phyloP scores from a whole-genome alignment of 2,329 filamentous ascomycete genomes.

The Polytolypa hystricis region DNA sequence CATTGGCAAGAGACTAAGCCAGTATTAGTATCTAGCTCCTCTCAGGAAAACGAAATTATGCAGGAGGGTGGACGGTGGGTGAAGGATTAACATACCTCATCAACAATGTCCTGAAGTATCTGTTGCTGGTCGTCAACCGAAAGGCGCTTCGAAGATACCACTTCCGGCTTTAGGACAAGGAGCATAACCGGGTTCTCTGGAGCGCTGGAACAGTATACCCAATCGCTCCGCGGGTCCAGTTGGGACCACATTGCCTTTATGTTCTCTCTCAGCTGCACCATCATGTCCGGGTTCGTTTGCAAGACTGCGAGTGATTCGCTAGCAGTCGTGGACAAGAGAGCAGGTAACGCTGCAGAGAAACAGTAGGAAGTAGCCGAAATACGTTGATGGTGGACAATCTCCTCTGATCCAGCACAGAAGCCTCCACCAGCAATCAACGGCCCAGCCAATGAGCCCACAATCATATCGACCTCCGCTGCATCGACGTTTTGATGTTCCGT shows the following conservation, averaged over 20 bases:
- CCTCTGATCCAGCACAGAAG: constrained; percentile 84
- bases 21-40: no score
- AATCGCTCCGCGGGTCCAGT: constrained; percentile 86
- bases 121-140: constrained; percentile 68
- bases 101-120: constrained; percentile 81
- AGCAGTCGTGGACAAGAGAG: constrained; percentile 88
- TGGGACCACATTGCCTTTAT: constrained; percentile 76
- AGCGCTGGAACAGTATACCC: constrained; percentile 71
- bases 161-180: constrained; percentile 70
- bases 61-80: neutral
- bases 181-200: constrained; percentile 81
- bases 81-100: constrained; percentile 59
- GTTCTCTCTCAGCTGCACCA: constrained; percentile 71
- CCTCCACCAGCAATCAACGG: constrained; percentile 86
- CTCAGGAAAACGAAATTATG: constrained; percentile 8
- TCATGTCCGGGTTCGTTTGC: constrained; percentile 74
- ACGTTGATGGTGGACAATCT: constrained; percentile 92
- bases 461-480: constrained; percentile 88
- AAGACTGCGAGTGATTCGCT: constrained; percentile 81
- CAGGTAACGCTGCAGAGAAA: constrained; percentile 87
- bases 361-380: constrained; percentile 89
- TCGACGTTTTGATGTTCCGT: constrained; percentile 97
- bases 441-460: constrained; percentile 82
- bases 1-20: constrained; percentile 67
- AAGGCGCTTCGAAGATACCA: constrained; percentile 59